These are phyloP conservation scores for Colletotrichum neosansevieriae DNA, from an alignment of 2,329 filamentous ascomycete genomes.

Conservation along the genomic window DNA sequence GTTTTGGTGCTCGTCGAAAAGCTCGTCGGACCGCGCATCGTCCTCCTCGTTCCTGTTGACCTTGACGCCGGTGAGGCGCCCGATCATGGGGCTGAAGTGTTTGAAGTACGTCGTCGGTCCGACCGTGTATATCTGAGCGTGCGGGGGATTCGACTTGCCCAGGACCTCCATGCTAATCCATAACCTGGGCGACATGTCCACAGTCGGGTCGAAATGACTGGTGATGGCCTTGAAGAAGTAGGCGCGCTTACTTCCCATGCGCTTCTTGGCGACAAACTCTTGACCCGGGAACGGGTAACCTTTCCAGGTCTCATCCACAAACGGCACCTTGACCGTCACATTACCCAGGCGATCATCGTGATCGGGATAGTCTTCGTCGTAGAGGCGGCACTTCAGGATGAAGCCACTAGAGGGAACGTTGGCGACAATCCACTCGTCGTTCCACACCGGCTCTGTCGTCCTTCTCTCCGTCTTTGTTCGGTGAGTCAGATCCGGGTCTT, in stretches of 20 bases:
- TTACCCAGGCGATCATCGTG: slow-evolving; percentile 91
- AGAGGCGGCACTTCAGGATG: slow-evolving; percentile 84
- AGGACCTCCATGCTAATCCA: slow-evolving; percentile 82
- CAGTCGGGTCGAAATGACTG: slow-evolving; percentile 69
- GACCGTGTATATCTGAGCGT: slow-evolving; percentile 80
- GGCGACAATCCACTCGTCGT: slow-evolving; percentile 87
- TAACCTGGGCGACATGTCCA: slow-evolving; percentile 77
- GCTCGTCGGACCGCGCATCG: slow-evolving; percentile 49
- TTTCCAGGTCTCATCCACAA: slow-evolving; percentile 73
- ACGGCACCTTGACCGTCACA: slow-evolving; percentile 75
- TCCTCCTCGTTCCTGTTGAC: slow-evolving; percentile 70
- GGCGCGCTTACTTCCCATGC: slow-evolving; percentile 87
- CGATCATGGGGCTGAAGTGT: slow-evolving; percentile 91
- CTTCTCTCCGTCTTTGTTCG: slow-evolving; percentile 82
- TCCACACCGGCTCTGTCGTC: slow-evolving; percentile 82
- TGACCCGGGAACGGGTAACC: slow-evolving; percentile 72
- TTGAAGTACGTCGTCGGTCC: slow-evolving; percentile 82
- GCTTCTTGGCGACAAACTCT: slow-evolving; percentile 81
- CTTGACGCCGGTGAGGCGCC: slow-evolving; percentile 80
- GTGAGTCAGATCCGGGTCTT: slow-evolving; percentile 80
- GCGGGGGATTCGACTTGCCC: slow-evolving; percentile 77
- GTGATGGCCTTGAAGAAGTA: slow-evolving; percentile 79
- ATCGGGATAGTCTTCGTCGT: slow-evolving; percentile 90
- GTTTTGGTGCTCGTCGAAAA: slow-evolving; percentile 32
- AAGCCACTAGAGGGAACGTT: slow-evolving; percentile 88